phyloP scores from a whole-genome alignment of 2,329 filamentous ascomycete species.

The Chalara sp. region DNA sequence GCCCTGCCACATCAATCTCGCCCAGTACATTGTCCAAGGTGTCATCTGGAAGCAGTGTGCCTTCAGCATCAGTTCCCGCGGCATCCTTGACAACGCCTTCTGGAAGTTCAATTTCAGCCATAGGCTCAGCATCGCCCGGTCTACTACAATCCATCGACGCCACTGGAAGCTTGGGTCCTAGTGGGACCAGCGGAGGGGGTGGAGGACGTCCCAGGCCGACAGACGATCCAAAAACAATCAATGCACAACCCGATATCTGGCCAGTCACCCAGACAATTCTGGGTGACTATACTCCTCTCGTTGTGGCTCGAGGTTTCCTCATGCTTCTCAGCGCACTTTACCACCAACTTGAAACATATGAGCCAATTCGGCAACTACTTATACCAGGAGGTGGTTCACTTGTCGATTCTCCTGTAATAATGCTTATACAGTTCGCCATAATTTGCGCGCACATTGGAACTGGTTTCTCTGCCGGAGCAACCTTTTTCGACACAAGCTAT shows the following conservation, averaged over 20 bases:
- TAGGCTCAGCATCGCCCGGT: not conserved
- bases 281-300: slow-evolving; percentile 6
- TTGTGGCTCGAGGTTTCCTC: slow-evolving; percentile 3
- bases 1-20: not conserved
- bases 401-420: too few species aligned
- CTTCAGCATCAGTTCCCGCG: not conserved
- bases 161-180: not conserved
- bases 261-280: slow-evolving; percentile 4
- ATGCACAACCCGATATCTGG: slow-evolving; percentile 1
- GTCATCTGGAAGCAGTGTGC: not conserved
- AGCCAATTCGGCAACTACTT: slow-evolving; percentile 7
- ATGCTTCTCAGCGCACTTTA: slow-evolving; percentile 5
- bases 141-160: slow-evolving; percentile 1
- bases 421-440: too few species aligned
- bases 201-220: not conserved
- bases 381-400: not conserved
- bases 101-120: not conserved
- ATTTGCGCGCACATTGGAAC: too few species aligned
- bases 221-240: not conserved
- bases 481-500: too few species aligned
- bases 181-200: not conserved
- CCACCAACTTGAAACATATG: slow-evolving; percentile 3
- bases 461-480: too few species aligned
- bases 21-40: not conserved
- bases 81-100: not conserved